These are phyloP conservation scores for Suillus spraguei DNA, from an alignment of 768 basidiomycete species.

Conservation along the genomic window DNA sequence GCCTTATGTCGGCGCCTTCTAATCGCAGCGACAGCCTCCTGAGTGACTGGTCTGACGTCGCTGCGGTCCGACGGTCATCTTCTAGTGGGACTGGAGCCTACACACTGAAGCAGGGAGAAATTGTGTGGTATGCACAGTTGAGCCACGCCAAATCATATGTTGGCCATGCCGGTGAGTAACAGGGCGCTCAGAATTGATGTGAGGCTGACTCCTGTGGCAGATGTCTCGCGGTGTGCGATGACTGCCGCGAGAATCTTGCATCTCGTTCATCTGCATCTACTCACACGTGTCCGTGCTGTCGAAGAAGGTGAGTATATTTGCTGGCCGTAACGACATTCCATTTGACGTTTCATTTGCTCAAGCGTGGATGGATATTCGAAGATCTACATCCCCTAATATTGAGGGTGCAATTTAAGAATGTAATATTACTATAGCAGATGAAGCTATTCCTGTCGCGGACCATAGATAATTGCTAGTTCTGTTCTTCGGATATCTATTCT, in stretches of 20 bases:
- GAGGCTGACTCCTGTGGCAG: constrained; percentile 25
- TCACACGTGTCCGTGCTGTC: constrained; percentile 55
- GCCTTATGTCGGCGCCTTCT: constrained; percentile 34
- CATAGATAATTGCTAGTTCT: background rate
- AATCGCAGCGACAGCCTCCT: constrained; percentile 14
- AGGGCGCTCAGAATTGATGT: constrained; percentile 1
- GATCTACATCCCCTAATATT: constrained; percentile 33
- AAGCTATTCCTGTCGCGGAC: background rate
- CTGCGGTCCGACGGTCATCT: constrained; percentile 26
- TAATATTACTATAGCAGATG: background rate
- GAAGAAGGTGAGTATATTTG: constrained; percentile 40
- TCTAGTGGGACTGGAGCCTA: constrained; percentile 22
- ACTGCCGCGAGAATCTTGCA: constrained; percentile 55
- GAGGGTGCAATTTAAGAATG: background rate
- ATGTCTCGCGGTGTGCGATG: constrained; percentile 55
- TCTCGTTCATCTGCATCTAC: constrained; percentile 50
- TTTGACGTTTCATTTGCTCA: background rate
- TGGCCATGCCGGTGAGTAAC: constrained; percentile 80
- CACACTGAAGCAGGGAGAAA: constrained; percentile 34
- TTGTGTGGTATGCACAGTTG: constrained; percentile 76
- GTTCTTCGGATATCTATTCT: background rate
- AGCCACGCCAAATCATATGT: constrained; percentile 71
- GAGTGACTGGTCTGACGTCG: constrained; percentile 34
- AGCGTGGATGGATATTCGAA: constrained; percentile 39
- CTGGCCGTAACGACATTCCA: constrained; percentile 9